Conservation (phyloP, 2,329 filamentous ascomycete genomes). For the Fusarium floridanum region DNA sequence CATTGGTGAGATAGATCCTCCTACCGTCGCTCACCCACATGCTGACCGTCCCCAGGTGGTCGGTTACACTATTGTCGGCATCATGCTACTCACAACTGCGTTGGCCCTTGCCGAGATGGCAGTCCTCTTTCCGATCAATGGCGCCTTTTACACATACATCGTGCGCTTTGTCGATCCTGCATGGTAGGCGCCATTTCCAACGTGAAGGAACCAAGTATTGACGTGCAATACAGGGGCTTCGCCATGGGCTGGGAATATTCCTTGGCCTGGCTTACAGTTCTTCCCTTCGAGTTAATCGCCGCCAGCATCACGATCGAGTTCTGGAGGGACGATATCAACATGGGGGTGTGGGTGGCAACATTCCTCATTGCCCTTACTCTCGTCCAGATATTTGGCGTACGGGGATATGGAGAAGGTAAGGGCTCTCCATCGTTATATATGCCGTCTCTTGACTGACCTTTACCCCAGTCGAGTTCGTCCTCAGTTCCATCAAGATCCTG, state of each 20-base stretch:
- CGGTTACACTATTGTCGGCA: neutral
- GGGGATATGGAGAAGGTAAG: neutral
- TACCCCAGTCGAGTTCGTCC: neutral
- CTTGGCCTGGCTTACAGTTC: neutral
- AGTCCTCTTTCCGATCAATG: neutral
- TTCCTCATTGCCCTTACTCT: neutral
- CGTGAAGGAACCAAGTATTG: neutral
- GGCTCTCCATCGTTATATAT: neutral
- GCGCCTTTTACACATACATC: neutral
- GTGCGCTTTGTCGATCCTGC: neutral
- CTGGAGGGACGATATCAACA: neutral
- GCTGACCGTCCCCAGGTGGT: neutral
- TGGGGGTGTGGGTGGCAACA: neutral
- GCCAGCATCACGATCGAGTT: neutral
- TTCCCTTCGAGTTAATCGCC: neutral
- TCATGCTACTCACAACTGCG: neutral
- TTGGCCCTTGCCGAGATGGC: neutral
- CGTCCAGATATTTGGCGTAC: neutral
- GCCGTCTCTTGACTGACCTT: neutral
- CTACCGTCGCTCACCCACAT: neutral
- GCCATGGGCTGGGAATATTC: neutral
- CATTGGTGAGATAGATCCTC: conserved; percentile 10
- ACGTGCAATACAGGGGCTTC: neutral
- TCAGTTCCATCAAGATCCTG: neutral
- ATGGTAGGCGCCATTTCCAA: neutral